Percentiles rank a stretch among this genome's conserved stretches.
phyloP scores from a whole-genome alignment of 805 yeast genomes.

The Suhomyces pyralidae region DNA sequence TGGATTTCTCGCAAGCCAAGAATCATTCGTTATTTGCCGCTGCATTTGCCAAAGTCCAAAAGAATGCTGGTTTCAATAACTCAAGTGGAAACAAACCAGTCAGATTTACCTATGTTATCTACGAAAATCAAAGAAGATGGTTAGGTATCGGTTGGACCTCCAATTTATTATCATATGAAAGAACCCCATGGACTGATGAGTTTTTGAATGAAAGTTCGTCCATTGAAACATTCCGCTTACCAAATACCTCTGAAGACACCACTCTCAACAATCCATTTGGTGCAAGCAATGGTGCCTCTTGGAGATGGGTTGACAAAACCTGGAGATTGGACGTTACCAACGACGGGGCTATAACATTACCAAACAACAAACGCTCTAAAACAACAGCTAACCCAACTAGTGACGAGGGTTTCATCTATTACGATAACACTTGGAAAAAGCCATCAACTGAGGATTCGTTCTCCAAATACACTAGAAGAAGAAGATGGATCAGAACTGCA shows the following conservation, averaged over 20 bases:
- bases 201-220: conserved; percentile 81
- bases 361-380: conserved; percentile 53
- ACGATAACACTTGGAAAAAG: conserved; percentile 91
- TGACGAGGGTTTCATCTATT: conserved; percentile 85
- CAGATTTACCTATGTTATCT: conserved; percentile 85
- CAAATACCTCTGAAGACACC: conserved; percentile 53
- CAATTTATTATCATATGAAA: conserved; percentile 83
- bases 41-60: conserved; percentile 53
- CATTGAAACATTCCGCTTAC: conserved; percentile 75
- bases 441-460: conserved; percentile 86
- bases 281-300: conserved; percentile 57
- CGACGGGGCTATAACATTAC: conserved; percentile 76
- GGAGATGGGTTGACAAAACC: conserved; percentile 94
- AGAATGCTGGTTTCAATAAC: conserved; percentile 23
- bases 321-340: conserved; percentile 91
- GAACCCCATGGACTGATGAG: conserved; percentile 97
- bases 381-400: conserved; percentile 67
- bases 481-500: conserved; percentile 96
- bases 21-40: conserved; percentile 51
- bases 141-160: conserved; percentile 97
- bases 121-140: conserved; percentile 96
- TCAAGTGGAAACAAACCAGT: conserved; percentile 46
- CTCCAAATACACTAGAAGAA: conserved; percentile 86
- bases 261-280: conserved; percentile 26
- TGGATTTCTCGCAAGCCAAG: conserved; percentile 58